Percentiles rank a stretch among this genome's conserved stretches.
These are phyloP conservation scores for Amaranthus palmeri DNA, from an alignment of 148 eudicot genomes.

Conservation along the genomic window DNA sequence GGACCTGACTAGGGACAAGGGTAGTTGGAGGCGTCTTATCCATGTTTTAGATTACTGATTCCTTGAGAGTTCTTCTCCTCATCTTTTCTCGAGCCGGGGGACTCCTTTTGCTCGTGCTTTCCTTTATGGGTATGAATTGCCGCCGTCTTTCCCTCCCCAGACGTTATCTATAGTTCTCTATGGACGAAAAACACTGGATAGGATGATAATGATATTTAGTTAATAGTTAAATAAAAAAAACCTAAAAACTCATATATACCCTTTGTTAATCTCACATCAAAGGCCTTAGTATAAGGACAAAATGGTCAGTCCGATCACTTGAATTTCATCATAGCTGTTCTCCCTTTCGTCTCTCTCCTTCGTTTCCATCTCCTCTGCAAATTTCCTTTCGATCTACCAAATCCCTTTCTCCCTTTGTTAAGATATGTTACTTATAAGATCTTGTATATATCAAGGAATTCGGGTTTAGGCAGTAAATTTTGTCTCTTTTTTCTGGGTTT, in stretches of 20 bases:
- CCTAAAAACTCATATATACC: neutral
- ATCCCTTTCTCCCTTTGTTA: neutral
- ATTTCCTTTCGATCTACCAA: constrained; percentile 19
- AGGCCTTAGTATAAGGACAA: neutral
- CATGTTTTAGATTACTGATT: no score
- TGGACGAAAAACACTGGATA: no score
- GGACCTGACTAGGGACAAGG: no score
- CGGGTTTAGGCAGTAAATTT: neutral
- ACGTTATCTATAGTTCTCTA: no score
- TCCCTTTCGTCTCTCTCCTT: neutral
- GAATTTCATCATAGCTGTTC: constrained; percentile 9
- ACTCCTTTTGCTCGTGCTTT: no score
- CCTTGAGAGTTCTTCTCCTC: no score
- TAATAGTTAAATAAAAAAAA: no score
- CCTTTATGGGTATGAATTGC: no score
- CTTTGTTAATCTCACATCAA: neutral
- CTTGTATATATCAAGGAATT: neutral
- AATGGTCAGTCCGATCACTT: constrained; percentile 9
- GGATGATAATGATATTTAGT: no score
- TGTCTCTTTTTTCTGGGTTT: constrained; percentile 2
- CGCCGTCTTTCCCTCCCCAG: no score
- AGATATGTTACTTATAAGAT: neutral
- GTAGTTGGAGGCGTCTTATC: no score
- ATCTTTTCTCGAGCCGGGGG: no score
- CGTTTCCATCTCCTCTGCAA: constrained; percentile 5